Percentiles rank a stretch among this genome's conserved stretches.
Conservation (phyloP, 805 yeast species). For the Yamadazyma akitaensis region DNA sequence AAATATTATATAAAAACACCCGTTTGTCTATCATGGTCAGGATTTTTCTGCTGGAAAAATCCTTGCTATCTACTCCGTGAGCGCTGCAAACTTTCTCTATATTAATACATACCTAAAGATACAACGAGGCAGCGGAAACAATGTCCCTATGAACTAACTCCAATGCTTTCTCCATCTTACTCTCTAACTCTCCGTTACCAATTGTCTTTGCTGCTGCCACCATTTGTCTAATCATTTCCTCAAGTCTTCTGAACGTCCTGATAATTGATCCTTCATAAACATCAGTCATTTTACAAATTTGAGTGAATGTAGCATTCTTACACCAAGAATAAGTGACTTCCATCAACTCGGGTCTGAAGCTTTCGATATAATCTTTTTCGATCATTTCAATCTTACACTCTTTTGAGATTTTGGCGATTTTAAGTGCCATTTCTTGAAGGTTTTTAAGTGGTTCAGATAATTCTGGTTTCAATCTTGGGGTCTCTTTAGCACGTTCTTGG, state of each 20-base stretch:
- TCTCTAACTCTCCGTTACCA: conserved; percentile 82
- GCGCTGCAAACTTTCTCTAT: not conserved
- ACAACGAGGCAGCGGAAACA: conserved; percentile 94
- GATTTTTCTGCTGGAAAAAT: too few relatives aligned
- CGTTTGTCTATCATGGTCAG: too few relatives aligned
- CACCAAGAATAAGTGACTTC: conserved; percentile 97
- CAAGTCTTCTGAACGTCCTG: conserved; percentile 90
- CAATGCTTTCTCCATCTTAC: conserved; percentile 82
- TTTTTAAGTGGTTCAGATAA: conserved; percentile 88
- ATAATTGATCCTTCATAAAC: conserved; percentile 96
- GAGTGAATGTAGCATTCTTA: conserved; percentile 92
- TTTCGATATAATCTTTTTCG: conserved; percentile 89
- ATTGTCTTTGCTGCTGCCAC: conserved; percentile 89
- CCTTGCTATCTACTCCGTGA: too few relatives aligned
- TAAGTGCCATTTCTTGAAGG: conserved; percentile 85
- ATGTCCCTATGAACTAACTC: conserved; percentile 92
- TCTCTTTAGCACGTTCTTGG: conserved; percentile 91
- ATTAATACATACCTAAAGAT: conserved; percentile 39
- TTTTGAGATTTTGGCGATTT: conserved; percentile 82
- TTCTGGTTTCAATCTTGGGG: conserved; percentile 82
- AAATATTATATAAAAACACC: too few relatives aligned
- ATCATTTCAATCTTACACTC: conserved; percentile 88
- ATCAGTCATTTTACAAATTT: conserved; percentile 97
- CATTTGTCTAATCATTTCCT: conserved; percentile 89
- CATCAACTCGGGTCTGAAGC: conserved; percentile 91